A percentile compares a stretch with the other conserved stretches of the same genome.
Conservation (phyloP, 2,329 filamentous ascomycete genomes). For the Epichloe aotearoae region DNA sequence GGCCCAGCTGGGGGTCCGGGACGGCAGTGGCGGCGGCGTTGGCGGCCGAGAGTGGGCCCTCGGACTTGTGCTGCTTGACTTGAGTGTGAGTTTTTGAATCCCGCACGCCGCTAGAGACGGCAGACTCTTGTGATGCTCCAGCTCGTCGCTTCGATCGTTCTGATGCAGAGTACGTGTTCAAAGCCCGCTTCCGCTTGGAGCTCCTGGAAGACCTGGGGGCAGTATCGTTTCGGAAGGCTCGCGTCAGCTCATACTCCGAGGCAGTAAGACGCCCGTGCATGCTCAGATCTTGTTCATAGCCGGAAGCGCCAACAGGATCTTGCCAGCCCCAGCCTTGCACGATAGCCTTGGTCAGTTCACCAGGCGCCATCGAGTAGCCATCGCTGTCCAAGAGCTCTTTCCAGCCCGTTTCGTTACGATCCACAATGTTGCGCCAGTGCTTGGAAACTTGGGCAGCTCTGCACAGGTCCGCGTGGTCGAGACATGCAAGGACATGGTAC, state of each 20-base stretch:
- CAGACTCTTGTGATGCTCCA: slow-evolving; percentile 28
- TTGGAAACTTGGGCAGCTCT: slow-evolving; percentile 87
- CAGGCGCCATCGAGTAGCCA: slow-evolving; percentile 63
- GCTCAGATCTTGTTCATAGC: slow-evolving; percentile 71
- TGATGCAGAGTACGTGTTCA: slow-evolving; percentile 29
- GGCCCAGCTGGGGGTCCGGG: slow-evolving; percentile 66
- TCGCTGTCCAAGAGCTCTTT: slow-evolving; percentile 81
- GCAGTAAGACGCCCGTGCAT: slow-evolving; percentile 37
- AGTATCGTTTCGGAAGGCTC: slow-evolving; percentile 26
- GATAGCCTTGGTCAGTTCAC: slow-evolving; percentile 77
- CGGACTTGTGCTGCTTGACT: slow-evolving; percentile 43
- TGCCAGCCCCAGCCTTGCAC: slow-evolving; percentile 97
- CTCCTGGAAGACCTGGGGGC: slow-evolving; percentile 29
- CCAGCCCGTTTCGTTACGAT: slow-evolving; percentile 91
- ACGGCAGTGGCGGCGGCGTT: slow-evolving; percentile 73
- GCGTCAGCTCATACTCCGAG: slow-evolving; percentile 38
- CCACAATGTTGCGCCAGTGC: slow-evolving; percentile 81
- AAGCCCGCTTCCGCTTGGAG: slow-evolving; percentile 43
- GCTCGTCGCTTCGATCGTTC: slow-evolving; percentile 42
- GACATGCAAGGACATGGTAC: slow-evolving; percentile 74
- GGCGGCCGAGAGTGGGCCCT: slow-evolving; percentile 77
- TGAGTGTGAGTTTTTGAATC: slow-evolving; percentile 27
- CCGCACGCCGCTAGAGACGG: slow-evolving; percentile 22
- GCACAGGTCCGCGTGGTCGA: slow-evolving; percentile 77
- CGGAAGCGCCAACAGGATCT: slow-evolving; percentile 61